Evolutionary conservation across 2,329 filamentous ascomycete species (phyloP), one percentile per base, ranked within the genome.

Genomic region (Alternaria alternata): DNA sequence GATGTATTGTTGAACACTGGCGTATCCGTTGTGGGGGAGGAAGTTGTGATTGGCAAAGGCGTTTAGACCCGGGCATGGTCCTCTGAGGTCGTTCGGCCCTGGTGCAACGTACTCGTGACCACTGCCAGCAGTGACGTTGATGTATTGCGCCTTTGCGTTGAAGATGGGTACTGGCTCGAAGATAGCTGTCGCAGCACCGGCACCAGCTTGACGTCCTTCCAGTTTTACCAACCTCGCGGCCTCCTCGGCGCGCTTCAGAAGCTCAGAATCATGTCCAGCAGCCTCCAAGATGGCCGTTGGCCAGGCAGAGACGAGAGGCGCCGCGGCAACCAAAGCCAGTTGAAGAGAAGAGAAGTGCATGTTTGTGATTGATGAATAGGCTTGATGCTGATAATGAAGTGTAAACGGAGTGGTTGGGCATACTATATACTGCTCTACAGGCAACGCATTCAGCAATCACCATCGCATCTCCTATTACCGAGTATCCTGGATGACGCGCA

Each of bases 31-130:
- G 26, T 68, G 69, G 34, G 69, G 69, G 2, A 71, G 61, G 51
- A 68, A 71, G 34, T 67, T 64, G 30, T 71, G 69, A 43, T 71
- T 71, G 16, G 69, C 69, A 54, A 71, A 65, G 3, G 69, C 69
- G 18, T 71, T 71, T 3, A 71, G 54, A n/a, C 69, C 69, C 3
- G 69, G 69, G 41, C 69, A 71, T 22, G 69, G 69, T 4, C 69
- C 69, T 51, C 69, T 60, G n/a, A 71, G 63, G 36, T 71, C 69
- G 16, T 61, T 61, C 11, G 66, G 59, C 5, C 66, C 64, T n/a
- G 69, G 69, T n/a, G 69, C 54, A n/a, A 66, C 63, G 24, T 69
- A 71, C 38, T 71, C 66, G 43, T 71, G 67, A 2, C 69, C 69
- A 18, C 63, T 68, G 16, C 69, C 67, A 11, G 53, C 51, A 9